These are phyloP conservation scores for Biscogniauxia marginata DNA, from an alignment of 2,329 filamentous ascomycete species.

Conservation along the genomic window DNA sequence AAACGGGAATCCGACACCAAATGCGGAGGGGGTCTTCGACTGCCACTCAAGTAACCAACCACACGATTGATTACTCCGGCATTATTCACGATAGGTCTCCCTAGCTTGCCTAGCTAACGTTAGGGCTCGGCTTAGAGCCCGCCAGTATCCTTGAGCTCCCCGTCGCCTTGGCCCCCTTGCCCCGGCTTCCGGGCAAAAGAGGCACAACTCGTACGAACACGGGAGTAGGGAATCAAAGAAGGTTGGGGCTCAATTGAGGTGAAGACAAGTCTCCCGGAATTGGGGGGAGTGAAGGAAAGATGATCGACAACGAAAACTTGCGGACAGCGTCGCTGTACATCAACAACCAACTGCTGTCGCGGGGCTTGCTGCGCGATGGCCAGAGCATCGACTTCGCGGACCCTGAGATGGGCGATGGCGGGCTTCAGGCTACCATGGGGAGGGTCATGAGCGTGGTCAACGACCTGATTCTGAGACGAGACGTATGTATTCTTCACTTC, in stretches of 20 bases:
- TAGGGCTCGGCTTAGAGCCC: not conserved
- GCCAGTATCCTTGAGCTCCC: not conserved
- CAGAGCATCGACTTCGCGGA: conserved; percentile 79
- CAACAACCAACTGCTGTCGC: conserved; percentile 68
- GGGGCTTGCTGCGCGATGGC: conserved; percentile 65
- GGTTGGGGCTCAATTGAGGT: not conserved
- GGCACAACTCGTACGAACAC: not conserved
- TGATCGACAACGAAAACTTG: conserved; percentile 59
- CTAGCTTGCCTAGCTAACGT: not conserved
- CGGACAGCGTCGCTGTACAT: conserved; percentile 69
- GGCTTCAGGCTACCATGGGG: conserved; percentile 68
- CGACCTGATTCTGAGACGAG: conserved; percentile 84
- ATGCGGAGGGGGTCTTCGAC: not conserved
- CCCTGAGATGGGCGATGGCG: conserved; percentile 62
- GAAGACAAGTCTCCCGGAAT: not conserved
- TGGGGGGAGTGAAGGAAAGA: conserved; percentile 11
- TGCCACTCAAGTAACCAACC: not conserved
- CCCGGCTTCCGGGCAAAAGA: not conserved
- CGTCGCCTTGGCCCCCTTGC: not conserved
- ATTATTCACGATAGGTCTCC: not conserved
- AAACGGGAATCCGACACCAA: not conserved
- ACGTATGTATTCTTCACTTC: conserved; percentile 57
- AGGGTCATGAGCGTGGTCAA: conserved; percentile 91
- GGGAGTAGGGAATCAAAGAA: not conserved
- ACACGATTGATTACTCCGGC: not conserved